Base-by-base conservation (phyloP, 2,329 filamentous ascomycete species). In the Cadophora sp. region DNA sequence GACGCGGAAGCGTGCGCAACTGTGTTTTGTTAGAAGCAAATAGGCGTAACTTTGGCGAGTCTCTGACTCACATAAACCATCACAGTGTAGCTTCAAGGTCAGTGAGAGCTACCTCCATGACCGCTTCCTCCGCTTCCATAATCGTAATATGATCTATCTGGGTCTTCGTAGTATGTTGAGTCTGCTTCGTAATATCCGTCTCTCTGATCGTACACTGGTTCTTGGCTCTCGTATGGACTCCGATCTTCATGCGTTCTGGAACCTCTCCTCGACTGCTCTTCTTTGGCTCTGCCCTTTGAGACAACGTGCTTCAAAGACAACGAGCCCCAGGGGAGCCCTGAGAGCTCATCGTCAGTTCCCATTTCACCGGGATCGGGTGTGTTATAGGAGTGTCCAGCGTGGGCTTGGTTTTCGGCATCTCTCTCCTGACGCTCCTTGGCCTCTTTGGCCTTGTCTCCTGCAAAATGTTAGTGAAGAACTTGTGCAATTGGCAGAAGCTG, bases 291-390 rank as follows among this genome's bases (percentile, higher is more conserved):
- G 16, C 83, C 83, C 29, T 78, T 77, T 46, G 80, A 78, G 40
- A 85, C 78, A 14, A 85, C 79, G 69, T 86, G 81, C 48, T 81
- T 84, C 79, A 93, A 83, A 69, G 85, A 91, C 71, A 92, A 79
- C 24, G 89, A 86, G 43, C 91, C 91, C 91, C 91, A 93, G 0
- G 91, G 91, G 3, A 93, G 81, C 0, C 91, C 91, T 0, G 89
- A 89, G 7, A 87, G 81, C 2, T 87, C 82, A 14, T 85, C 83
- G 60, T 86, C 84, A 43, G 75, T 76, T 68, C 79, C 79, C 43
- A 91, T 81, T 50, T 91, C 87, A 16, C 82, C 80, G 3, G 87
- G 81, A 24, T 85, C 83, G 0, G 89, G 88, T 1, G 88, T 84
- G 19, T 84, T 83, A 76, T 93, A 93, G 68, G 86, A 85, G 76